A percentile compares a stretch with the other conserved stretches of the same genome.
Evolutionary conservation across 2,329 filamentous ascomycete genomes (phyloP).

Genomic region (Colletotrichum sp.): DNA sequence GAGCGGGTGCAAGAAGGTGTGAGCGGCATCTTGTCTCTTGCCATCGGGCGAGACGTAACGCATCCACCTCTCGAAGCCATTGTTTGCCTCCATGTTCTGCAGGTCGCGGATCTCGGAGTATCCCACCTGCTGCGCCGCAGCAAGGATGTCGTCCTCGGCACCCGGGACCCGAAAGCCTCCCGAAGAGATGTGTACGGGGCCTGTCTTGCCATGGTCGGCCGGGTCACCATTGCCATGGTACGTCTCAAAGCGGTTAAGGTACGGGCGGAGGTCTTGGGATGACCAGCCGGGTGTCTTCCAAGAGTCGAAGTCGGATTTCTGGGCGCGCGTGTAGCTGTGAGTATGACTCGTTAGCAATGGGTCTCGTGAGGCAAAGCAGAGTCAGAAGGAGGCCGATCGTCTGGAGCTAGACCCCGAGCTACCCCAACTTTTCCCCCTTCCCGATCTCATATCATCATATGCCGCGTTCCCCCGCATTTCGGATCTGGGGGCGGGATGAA

Average conservation of each 20-base stretch:
- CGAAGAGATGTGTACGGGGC: conserved; percentile 53
- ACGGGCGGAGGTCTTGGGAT: conserved; percentile 54
- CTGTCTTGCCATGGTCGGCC: conserved; percentile 46
- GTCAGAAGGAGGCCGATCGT: not conserved
- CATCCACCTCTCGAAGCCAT: conserved; percentile 32
- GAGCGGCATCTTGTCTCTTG: conserved; percentile 37
- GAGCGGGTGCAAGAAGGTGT: conserved; percentile 32
- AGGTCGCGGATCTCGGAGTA: conserved; percentile 53
- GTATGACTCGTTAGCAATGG: not conserved
- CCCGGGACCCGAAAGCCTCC: conserved; percentile 44
- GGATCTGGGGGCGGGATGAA: not conserved
- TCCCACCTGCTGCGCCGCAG: conserved; percentile 48
- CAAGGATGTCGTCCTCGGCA: conserved; percentile 47
- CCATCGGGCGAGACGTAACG: conserved; percentile 39
- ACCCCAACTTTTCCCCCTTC: not conserved
- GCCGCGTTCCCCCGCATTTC: not conserved
- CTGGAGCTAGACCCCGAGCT: not conserved
- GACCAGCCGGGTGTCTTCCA: conserved; percentile 59
- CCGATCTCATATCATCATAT: not conserved
- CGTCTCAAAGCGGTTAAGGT: conserved; percentile 46
- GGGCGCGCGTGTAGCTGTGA: conserved; percentile 45
- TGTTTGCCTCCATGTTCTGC: conserved; percentile 48
- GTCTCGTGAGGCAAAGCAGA: not conserved
- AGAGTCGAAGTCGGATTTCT: conserved; percentile 53
- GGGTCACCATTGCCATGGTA: conserved; percentile 29